Base-by-base conservation (phyloP, 2,329 filamentous ascomycete species). In the Trichophyton benhamiae region DNA sequence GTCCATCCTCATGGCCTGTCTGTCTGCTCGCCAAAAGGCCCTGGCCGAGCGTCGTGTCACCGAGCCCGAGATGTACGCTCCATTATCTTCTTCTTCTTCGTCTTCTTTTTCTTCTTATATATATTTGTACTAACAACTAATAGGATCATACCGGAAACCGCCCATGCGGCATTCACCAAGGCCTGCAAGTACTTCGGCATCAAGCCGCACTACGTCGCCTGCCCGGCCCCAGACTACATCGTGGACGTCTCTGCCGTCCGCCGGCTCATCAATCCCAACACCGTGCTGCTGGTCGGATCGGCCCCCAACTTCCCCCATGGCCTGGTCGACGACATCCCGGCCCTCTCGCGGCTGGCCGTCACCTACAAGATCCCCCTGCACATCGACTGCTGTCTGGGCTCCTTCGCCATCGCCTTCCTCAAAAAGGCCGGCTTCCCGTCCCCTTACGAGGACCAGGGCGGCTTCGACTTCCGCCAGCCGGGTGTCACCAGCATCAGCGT, bases 281-380 rank as follows among this genome's bases (percentile, higher is more conserved):
- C 94, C 0, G 78, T 97, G 63, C 80, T 99, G 30, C 85, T 99
- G 3, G 94, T 97, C 59, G 94, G 94, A 57, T 95, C 89, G 1
- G 91, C 94, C 0, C 94, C 94, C 63, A 99, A 97, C 80, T 99
- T 96, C 76, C 94, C 94, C 42, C 94, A 99, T 72, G 94, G 94
- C 64, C 95, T 99, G 71, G 94, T 99, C 66, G 94, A 99, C 74
- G 91, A 97, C 74, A 96, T 99, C 67, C 77, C 87, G 0, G 83
- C 84, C 0, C 84, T 99, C 48, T 96, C 91, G 61, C 87, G 86
- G 63, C 82, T 99, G 3, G 94, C 94, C 0, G 71, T 87, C 38
- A 86, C 86, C 70, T 86, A 88, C 71, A 87, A 86, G 70, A 79
- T 96, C 25, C 91, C 91, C 17, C 83, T 99, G 9, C 94, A 99